Evolutionary conservation across 2,329 filamentous ascomycete genomes (phyloP).

Genomic region (Hypoxylon sp.): DNA sequence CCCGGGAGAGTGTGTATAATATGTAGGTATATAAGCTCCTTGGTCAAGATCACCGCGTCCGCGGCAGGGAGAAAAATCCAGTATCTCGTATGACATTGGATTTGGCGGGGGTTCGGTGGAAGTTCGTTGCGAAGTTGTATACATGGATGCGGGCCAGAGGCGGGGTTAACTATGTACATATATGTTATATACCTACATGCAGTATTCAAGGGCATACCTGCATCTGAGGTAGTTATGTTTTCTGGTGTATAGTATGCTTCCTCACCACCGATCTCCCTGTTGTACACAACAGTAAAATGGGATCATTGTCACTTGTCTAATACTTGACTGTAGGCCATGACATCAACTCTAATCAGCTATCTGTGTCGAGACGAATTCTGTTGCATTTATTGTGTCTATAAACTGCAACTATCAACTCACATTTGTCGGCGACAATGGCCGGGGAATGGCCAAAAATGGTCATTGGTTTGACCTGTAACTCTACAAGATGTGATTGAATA

Average conservation of each 20-base stretch:
- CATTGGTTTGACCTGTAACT: conserved; percentile 12
- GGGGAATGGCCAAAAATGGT: too few species aligned
- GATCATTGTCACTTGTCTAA: too few species aligned
- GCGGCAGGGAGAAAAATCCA: conserved; percentile 1
- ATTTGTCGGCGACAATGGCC: conserved; percentile 1
- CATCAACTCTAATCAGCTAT: too few species aligned
- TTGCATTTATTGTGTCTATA: not conserved
- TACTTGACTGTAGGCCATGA: too few species aligned
- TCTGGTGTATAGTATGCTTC: not conserved
- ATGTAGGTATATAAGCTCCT: not conserved
- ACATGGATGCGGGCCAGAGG: conserved; percentile 13
- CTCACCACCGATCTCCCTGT: not conserved
- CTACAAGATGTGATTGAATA: conserved; percentile 26
- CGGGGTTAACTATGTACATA: not conserved
- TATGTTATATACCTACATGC: too few species aligned
- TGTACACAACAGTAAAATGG: too few species aligned
- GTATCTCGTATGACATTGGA: conserved; percentile 10
- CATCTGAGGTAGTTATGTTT: not conserved
- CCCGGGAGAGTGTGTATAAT: not conserved
- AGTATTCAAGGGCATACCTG: conserved; percentile 7
- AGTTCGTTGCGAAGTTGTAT: conserved; percentile 18
- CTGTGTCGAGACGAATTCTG: not conserved
- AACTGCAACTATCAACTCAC: conserved; percentile 19
- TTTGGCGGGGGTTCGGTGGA: conserved; percentile 31
- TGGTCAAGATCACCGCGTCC: not conserved